These are phyloP conservation scores for Microdochium paspali DNA, from an alignment of 2,329 filamentous ascomycete genomes.

Conservation along the genomic window DNA sequence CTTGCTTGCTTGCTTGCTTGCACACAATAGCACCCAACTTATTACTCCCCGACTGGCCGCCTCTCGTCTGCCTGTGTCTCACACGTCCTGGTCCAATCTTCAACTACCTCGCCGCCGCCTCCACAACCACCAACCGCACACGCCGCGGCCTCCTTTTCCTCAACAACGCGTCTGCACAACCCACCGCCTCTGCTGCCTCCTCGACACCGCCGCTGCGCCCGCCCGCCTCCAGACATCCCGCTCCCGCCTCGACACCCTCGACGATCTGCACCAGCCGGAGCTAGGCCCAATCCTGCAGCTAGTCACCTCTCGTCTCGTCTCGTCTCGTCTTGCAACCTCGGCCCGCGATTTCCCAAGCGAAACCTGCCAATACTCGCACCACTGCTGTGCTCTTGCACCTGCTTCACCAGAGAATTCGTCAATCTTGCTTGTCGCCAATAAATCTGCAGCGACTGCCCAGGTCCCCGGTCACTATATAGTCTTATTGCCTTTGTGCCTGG, in stretches of 20 bases:
- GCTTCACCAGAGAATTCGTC: too few species aligned
- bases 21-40: not conserved
- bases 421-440: too few species aligned
- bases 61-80: not conserved
- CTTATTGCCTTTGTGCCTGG: too few species aligned
- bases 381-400: too few species aligned
- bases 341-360: too few species aligned
- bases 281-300: not conserved
- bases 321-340: too few species aligned
- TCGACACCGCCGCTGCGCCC: not conserved
- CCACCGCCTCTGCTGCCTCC: not conserved
- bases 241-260: not conserved
- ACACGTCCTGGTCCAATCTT: not conserved
- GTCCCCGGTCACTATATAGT: too few species aligned
- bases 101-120: not conserved
- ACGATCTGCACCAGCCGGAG: not conserved
- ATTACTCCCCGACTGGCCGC: not conserved
- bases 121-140: not conserved
- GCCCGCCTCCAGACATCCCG: not conserved
- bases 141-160: not conserved
- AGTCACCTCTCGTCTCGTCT: too few species aligned
- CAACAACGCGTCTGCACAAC: not conserved
- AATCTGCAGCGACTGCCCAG: too few species aligned
- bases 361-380: too few species aligned
- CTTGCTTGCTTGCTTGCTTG: too few species aligned